phyloP scores from a whole-genome alignment of 2,329 filamentous ascomycete genomes.

The Gliomastix tumulicola region DNA sequence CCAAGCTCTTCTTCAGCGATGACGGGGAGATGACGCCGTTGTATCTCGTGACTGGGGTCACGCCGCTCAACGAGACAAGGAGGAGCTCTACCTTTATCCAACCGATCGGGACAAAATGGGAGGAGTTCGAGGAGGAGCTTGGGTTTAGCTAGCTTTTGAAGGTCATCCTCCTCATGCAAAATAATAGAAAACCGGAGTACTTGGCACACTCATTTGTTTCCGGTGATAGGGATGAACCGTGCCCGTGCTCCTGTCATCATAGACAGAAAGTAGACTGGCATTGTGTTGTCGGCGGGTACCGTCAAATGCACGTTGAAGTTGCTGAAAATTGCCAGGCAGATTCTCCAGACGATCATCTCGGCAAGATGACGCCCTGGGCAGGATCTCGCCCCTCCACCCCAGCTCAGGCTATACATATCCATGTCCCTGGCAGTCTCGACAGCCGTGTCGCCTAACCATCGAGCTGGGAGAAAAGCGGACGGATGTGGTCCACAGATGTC shows the following conservation, averaged over 20 bases:
- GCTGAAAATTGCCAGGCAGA: constrained; percentile 29
- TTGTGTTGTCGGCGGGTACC: constrained; percentile 25
- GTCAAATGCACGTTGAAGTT: constrained; percentile 35
- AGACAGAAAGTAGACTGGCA: constrained; percentile 42
- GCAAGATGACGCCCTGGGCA: constrained; percentile 45
- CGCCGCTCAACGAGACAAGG: no score
- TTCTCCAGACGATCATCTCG: constrained; percentile 40
- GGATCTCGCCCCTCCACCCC: constrained; percentile 42
- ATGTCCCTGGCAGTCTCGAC: constrained; percentile 24
- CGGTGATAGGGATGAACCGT: constrained; percentile 21
- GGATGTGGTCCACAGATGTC: constrained; percentile 41
- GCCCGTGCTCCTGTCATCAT: constrained; percentile 41
- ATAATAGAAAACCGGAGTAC: no score
- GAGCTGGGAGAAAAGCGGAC: constrained; percentile 32
- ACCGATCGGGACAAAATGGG: not conserved
- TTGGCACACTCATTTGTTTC: not conserved
- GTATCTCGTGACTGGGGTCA: constrained; percentile 39
- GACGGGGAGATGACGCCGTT: constrained; percentile 37
- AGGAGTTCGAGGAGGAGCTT: not conserved
- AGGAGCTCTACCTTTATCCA: constrained; percentile 1
- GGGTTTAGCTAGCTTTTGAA: no score
- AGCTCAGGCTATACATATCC: constrained; percentile 41
- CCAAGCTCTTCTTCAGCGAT: constrained; percentile 39
- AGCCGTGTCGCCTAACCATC: constrained; percentile 34
- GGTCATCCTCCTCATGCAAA: no score